Conservation (phyloP, 129 eudicot species). For the Tagetes erecta region DNA sequence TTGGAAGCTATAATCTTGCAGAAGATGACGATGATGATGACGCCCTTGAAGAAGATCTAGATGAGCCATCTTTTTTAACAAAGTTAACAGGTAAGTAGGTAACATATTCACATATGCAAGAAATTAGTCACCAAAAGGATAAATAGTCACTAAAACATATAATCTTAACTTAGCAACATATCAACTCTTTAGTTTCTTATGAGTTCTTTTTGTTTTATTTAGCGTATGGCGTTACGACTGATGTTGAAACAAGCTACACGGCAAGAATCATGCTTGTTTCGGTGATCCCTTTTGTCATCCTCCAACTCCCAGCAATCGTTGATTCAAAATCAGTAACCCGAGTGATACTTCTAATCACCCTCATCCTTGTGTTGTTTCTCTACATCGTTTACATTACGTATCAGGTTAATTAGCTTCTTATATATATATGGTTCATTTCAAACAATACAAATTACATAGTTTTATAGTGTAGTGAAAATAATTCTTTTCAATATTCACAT, state of each 20-base stretch:
- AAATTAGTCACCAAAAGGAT: background rate
- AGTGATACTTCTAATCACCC: slow-evolving; percentile 39
- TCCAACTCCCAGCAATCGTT: slow-evolving; percentile 40
- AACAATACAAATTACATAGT: background rate
- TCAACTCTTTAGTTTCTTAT: background rate
- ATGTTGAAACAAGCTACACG: slow-evolving; percentile 48
- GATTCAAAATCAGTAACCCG: slow-evolving; percentile 25
- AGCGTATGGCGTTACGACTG: slow-evolving; percentile 46
- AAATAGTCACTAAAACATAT: too few relatives aligned
- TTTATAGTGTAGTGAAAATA: background rate
- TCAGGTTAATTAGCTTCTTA: slow-evolving; percentile 39
- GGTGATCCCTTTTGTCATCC: slow-evolving; percentile 47
- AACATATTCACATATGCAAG: background rate
- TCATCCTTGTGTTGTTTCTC: slow-evolving; percentile 41
- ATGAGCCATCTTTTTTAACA: slow-evolving; percentile 30
- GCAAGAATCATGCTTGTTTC: slow-evolving; percentile 53
- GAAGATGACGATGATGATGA: slow-evolving; percentile 22
- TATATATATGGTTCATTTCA: background rate
- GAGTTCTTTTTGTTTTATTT: background rate
- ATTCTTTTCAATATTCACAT: background rate
- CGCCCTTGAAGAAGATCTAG: background rate
- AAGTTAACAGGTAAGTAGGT: slow-evolving; percentile 22
- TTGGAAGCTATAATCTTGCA: slow-evolving; percentile 54
- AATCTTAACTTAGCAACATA: too few relatives aligned
- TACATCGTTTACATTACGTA: slow-evolving; percentile 34